Conservation (phyloP, 495 filamentous ascomycete genomes). For the Neurospora sp. region DNA sequence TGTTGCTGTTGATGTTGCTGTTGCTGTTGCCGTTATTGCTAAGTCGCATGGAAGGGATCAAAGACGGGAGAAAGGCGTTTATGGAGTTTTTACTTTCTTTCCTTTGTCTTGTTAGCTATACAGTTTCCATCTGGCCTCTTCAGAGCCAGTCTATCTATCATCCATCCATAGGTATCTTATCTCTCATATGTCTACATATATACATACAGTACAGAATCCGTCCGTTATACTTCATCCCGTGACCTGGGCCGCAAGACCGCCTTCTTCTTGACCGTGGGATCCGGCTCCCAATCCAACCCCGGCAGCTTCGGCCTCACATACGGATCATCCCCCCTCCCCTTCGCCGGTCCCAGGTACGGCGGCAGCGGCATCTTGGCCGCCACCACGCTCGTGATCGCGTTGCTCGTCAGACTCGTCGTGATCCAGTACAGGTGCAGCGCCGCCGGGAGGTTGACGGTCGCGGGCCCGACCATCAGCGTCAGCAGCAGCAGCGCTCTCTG, state of each 20-base stretch:
- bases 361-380: neutral
- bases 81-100: constrained; percentile 6
- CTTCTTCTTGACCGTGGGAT: neutral
- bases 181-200: neutral
- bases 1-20: neutral
- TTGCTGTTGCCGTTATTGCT: neutral
- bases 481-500: constrained; percentile 28
- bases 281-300: neutral
- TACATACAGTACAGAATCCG: neutral
- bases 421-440: constrained; percentile 70
- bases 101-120: constrained; percentile 1
- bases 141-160: neutral
- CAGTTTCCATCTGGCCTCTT: neutral
- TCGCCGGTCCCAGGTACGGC: neutral
- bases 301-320: neutral
- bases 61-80: constrained; percentile 6
- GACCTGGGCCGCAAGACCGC: neutral
- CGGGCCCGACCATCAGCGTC: constrained; percentile 33
- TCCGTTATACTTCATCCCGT: neutral
- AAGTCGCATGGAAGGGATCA: neutral
- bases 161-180: neutral
- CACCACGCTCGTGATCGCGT: neutral
- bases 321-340: neutral
- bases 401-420: constrained; percentile 20
- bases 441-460: constrained; percentile 44